These are phyloP conservation scores for Mycena sp. DNA, from an alignment of 1,284 basidiomycete genomes.

Conservation along the genomic window DNA sequence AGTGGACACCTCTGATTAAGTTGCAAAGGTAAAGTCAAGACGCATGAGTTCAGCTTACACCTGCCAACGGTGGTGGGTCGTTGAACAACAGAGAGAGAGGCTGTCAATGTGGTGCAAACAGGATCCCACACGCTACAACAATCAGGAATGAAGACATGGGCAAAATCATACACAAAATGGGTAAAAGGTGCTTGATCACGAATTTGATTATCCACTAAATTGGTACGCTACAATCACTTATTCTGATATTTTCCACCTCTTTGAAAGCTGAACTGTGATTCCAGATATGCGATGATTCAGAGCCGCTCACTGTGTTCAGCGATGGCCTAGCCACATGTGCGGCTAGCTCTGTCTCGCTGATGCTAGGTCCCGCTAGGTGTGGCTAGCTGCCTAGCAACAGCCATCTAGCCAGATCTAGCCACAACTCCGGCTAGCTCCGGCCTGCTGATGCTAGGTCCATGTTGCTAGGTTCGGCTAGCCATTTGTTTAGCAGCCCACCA, in stretches of 20 bases:
- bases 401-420: too few species aligned
- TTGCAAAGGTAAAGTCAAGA: conserved; percentile 9
- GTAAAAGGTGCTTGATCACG: background rate
- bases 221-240: too few species aligned
- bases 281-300: background rate
- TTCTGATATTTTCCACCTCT: too few species aligned
- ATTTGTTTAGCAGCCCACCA: too few species aligned
- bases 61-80: background rate
- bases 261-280: background rate
- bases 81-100: background rate
- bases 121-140: background rate
- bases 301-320: background rate
- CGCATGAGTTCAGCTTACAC: background rate
- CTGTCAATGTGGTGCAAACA: background rate
- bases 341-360: background rate
- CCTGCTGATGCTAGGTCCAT: too few species aligned
- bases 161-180: background rate
- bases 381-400: too few species aligned
- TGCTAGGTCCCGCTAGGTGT: background rate
- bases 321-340: background rate
- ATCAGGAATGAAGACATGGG: background rate
- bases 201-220: too few species aligned
- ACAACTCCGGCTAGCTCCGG: too few species aligned
- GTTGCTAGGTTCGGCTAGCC: too few species aligned
- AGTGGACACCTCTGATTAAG: background rate